Evolutionary conservation across 225 moss, liverwort and hornwort species (phyloP).

Genomic region (Climacium dendroides): DNA sequence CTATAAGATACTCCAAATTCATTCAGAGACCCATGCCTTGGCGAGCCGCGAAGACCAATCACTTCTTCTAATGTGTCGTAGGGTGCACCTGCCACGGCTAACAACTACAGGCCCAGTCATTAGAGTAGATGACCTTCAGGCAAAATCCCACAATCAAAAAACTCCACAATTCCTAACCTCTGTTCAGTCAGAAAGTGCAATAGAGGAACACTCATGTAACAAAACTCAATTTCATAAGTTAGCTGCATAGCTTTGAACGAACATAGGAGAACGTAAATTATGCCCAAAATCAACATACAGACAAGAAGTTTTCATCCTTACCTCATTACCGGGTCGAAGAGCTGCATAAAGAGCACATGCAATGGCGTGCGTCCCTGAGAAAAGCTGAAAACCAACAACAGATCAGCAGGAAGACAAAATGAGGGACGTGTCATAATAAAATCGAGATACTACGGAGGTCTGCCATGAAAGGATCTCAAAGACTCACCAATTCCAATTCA

Average conservation of each 20-base stretch:
- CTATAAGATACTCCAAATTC: slow-evolving; percentile 87
- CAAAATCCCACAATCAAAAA: not conserved
- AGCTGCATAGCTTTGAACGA: not conserved
- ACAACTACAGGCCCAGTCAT: slow-evolving; percentile 40
- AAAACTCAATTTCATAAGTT: not conserved
- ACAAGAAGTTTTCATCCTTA: slow-evolving; percentile 4
- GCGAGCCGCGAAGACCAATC: slow-evolving; percentile 70
- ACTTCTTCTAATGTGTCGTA: slow-evolving; percentile 95
- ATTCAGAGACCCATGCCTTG: slow-evolving; percentile 67
- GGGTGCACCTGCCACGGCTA: slow-evolving; percentile 92
- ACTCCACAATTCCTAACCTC: not conserved
- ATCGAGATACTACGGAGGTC: not conserved
- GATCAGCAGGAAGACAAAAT: not conserved
- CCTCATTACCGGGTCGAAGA: slow-evolving; percentile 87
- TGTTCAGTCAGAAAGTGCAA: not conserved
- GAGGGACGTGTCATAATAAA: not conserved
- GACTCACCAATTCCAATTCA: not conserved
- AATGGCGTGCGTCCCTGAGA: slow-evolving; percentile 96
- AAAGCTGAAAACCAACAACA: slow-evolving; percentile 42
- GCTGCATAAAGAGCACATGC: slow-evolving; percentile 83
- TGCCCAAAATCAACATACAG: not conserved
- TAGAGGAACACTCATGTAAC: not conserved
- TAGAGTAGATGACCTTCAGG: not conserved
- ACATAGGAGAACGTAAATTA: not conserved
- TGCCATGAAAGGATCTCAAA: not conserved